phyloP scores from a whole-genome alignment of 2,329 filamentous ascomycete species.

The Ophiostoma populinum region DNA sequence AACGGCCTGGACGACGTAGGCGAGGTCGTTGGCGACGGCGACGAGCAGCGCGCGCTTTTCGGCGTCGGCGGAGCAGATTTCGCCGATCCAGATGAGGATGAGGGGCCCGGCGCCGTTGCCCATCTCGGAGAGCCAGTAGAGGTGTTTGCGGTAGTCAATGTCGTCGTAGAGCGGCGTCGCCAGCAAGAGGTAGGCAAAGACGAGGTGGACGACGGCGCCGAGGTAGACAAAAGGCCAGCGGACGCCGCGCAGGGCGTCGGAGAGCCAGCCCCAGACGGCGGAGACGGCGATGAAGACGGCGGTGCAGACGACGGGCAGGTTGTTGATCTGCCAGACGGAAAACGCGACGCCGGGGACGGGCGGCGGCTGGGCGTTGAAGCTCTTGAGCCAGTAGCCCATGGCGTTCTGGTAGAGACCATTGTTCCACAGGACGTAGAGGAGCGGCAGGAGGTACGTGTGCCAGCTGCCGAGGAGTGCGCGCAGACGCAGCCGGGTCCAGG shows the following conservation, averaged over 20 bases:
- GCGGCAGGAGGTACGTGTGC: constrained; percentile 20
- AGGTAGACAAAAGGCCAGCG: constrained; percentile 23
- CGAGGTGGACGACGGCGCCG: constrained; percentile 19
- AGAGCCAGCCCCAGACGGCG: constrained; percentile 21
- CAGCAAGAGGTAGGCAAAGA: constrained; percentile 17
- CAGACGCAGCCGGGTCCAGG: constrained; percentile 19
- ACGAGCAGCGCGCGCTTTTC: constrained; percentile 15
- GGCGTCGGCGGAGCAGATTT: constrained; percentile 13
- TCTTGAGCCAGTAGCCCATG: constrained; percentile 26
- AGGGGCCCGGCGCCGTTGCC: constrained; percentile 21
- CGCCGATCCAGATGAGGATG: constrained; percentile 19
- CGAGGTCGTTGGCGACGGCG: constrained; percentile 13
- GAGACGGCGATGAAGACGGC: constrained; percentile 20
- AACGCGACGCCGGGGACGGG: constrained; percentile 20
- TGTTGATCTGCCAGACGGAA: constrained; percentile 17
- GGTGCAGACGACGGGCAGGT: constrained; percentile 17
- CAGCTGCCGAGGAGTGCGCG: constrained; percentile 20
- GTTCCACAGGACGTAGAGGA: constrained; percentile 22
- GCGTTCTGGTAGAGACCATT: constrained; percentile 18
- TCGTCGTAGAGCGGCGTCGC: constrained; percentile 21
- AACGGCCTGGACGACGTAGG: constrained; percentile 16
- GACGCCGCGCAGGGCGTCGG: constrained; percentile 17
- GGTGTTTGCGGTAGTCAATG: constrained; percentile 18
- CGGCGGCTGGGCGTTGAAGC: constrained; percentile 18
- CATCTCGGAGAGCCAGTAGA: constrained; percentile 22